A percentile compares a stretch with the other conserved stretches of the same genome.
phyloP scores from a whole-genome alignment of 2,329 filamentous ascomycete species.

The Sporothrix globosa region DNA sequence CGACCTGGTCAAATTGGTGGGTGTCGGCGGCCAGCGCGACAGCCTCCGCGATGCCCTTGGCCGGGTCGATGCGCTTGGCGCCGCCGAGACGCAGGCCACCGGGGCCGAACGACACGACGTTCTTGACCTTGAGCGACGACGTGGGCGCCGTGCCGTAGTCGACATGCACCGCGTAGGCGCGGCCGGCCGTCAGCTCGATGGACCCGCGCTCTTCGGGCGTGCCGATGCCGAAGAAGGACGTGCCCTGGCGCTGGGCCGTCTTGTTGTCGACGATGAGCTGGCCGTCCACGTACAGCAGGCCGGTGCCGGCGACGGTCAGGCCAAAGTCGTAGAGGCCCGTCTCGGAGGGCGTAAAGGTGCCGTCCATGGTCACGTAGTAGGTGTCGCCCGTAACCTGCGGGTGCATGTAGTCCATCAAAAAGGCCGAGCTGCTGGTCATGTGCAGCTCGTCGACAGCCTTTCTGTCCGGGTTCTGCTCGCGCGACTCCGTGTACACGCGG shows the following conservation, averaged over 20 bases:
- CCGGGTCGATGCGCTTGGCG: conserved; percentile 31
- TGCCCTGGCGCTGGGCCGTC: conserved; percentile 41
- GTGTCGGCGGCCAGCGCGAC: conserved; percentile 43
- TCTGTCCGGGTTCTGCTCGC: conserved; percentile 8
- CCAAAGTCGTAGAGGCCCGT: conserved; percentile 43
- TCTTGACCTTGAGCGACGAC: conserved; percentile 25
- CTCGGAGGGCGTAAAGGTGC: conserved; percentile 40
- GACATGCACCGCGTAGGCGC: conserved; percentile 42
- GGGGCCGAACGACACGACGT: conserved; percentile 51
- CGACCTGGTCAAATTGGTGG: conserved; percentile 59
- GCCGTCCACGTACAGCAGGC: conserved; percentile 44
- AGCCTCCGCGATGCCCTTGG: conserved; percentile 31
- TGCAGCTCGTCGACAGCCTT: conserved; percentile 46
- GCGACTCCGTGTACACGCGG: conserved; percentile 33
- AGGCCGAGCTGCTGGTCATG: conserved; percentile 49
- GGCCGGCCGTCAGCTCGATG: conserved; percentile 40
- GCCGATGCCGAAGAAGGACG: conserved; percentile 42
- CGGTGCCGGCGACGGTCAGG: conserved; percentile 42
- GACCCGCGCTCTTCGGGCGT: conserved; percentile 43
- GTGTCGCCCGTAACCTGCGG: conserved; percentile 41
- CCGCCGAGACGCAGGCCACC: conserved; percentile 45
- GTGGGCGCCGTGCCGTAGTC: conserved; percentile 35
- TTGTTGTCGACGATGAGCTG: conserved; percentile 45
- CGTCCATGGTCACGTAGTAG: conserved; percentile 48
- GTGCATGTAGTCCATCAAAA: conserved; percentile 56